phyloP scores from a whole-genome alignment of 179 eudicot genomes.

The Carnegiea gigantea region DNA sequence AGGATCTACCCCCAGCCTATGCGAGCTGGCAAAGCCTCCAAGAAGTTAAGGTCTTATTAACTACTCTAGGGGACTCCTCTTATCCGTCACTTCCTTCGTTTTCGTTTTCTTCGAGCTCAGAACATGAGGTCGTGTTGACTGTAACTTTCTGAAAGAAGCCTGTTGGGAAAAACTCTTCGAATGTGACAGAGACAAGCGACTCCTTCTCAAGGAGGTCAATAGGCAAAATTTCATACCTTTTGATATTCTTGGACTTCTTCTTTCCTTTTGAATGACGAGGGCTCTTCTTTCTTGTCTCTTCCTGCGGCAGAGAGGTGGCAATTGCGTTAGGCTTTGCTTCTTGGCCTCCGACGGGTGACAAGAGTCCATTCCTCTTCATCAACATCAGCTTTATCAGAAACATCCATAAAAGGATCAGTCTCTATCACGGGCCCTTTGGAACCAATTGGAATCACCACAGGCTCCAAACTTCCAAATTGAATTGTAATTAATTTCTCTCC shows the following conservation, averaged over 20 bases:
- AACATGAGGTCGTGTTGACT: not conserved
- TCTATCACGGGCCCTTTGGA: too few species aligned
- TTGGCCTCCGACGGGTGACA: not conserved
- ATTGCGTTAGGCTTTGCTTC: not conserved
- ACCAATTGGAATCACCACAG: not conserved
- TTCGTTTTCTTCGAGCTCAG: not conserved
- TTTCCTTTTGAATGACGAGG: not conserved
- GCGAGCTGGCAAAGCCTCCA: not conserved
- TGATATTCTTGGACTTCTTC: not conserved
- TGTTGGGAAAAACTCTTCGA: constrained; percentile 14
- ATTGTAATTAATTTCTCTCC: not conserved
- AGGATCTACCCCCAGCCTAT: not conserved
- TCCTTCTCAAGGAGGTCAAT: not conserved
- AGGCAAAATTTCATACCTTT: not conserved
- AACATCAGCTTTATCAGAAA: not conserved
- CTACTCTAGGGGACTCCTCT: not conserved
- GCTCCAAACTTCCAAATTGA: not conserved
- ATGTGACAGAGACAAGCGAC: not conserved
- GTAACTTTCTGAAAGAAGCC: not conserved
- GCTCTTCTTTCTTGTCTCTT: not conserved
- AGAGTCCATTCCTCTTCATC: constrained; percentile 8
- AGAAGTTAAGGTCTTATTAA: not conserved
- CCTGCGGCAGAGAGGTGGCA: not conserved
- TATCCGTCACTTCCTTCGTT: too few species aligned
- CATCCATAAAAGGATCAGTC: too few species aligned